Base-by-base conservation (phyloP, 2,329 filamentous ascomycete species). In the Phyllosticta citriasiana region DNA sequence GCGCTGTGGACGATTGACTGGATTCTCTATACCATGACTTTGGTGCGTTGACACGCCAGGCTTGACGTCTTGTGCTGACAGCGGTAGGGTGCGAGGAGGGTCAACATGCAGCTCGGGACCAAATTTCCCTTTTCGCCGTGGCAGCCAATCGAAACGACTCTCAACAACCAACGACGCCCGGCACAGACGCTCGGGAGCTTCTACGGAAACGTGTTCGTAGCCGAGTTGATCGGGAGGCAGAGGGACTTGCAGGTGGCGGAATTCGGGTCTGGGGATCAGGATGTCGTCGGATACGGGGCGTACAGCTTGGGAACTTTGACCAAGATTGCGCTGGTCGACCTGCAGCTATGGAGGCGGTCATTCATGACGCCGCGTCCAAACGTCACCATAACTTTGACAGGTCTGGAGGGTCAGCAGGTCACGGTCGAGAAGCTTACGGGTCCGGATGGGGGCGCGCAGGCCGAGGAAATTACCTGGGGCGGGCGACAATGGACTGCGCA, bases 1-100 rank as follows among this genome's bases (percentile, higher is more conserved):
- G 57, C 57, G 24, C 57, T 60, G 2, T 60, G 57, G 57, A 60
- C 57, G 4, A 53, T 60, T 12, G 57, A 60, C 52, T 60, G 57
- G 57, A 25, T 60, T n/a, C 53, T 60, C 4, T 60, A 60, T 35
- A 27, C 12, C 12, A 53, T 40, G 1, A 60, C 57, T 3, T 19
- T 60, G 14, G 57, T 60, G n/a, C 22, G 57, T 33, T 14, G 10
- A 10, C 4, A 8, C 6, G 4, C 8, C 35, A 26, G n/a, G 7
- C 27, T 9, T n/a, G 7, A 14, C 2, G 14, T 2, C 30, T 52
- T 52, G 19, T 22, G 27, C 40, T 47, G 19, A 53, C n/a, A n/a
- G 7, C 47, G 19, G 9, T 53, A 60, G 57, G 57, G 57, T 5
- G 57, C 55, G 33, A 52, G 25, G 12, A 14, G 57, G 3, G 57